Conservation (phyloP, 2,329 filamentous ascomycete species). For the Exophiala mesophila region DNA sequence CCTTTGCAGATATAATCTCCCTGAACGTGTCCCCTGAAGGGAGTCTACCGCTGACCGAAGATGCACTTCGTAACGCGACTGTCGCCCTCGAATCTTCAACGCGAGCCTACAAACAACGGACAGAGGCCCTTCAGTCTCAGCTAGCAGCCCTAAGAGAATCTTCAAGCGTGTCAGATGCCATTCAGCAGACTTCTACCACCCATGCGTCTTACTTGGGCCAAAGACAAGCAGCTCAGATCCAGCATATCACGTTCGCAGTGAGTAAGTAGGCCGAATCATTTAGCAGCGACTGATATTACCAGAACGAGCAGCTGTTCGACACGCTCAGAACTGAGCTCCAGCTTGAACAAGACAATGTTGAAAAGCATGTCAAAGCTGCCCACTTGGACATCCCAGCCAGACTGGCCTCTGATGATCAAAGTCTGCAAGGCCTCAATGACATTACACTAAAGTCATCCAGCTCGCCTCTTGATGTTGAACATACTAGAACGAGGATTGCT, state of each 20-base stretch:
- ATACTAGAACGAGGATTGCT: slow-evolving; percentile 1
- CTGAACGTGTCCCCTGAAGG: too few relatives aligned
- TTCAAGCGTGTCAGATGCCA: too few relatives aligned
- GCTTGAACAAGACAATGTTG: slow-evolving; percentile 1
- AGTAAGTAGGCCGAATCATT: neutral
- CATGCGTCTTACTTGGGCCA: slow-evolving; percentile 10
- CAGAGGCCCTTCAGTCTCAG: slow-evolving; percentile 8
- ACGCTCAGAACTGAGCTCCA: slow-evolving; percentile 6
- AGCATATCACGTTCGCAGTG: slow-evolving; percentile 19
- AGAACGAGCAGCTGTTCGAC: slow-evolving; percentile 14
- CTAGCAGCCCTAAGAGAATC: neutral
- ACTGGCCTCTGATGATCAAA: slow-evolving; percentile 19
- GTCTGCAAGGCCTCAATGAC: slow-evolving; percentile 13
- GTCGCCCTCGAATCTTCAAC: slow-evolving; percentile 17
- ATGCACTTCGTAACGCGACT: slow-evolving; percentile 14
- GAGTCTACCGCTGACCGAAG: slow-evolving; percentile 9
- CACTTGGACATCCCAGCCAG: slow-evolving; percentile 3
- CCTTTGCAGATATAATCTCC: neutral
- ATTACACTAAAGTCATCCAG: neutral
- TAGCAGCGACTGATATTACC: neutral
- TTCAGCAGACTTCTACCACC: too few relatives aligned
- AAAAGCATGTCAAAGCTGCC: slow-evolving; percentile 10
- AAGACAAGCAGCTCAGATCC: slow-evolving; percentile 12
- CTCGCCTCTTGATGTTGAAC: slow-evolving; percentile 5
- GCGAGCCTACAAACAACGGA: slow-evolving; percentile 10